Conservation (phyloP, 768 basidiomycete genomes). For the Boletus barrowsii region DNA sequence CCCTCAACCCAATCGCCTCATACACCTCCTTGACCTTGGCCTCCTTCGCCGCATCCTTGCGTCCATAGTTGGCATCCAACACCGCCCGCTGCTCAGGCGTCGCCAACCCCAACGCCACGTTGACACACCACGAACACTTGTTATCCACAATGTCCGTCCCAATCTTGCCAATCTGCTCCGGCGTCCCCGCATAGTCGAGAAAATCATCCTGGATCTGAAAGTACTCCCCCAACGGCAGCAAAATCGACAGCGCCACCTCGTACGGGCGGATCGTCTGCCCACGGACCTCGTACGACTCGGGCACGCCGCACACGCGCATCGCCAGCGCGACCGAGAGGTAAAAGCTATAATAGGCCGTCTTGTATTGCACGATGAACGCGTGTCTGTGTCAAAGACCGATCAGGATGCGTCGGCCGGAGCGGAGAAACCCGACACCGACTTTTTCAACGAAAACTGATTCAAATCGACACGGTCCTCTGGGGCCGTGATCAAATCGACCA, state of each 20-base stretch:
- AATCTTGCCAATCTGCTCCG: conserved; percentile 92
- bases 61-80: conserved; percentile 67
- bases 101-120: conserved; percentile 68
- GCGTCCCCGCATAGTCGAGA: conserved; percentile 87
- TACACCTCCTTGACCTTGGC: conserved; percentile 70
- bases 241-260: conserved; percentile 71
- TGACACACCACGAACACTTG: conserved; percentile 97
- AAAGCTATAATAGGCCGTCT: conserved; percentile 97
- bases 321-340: conserved; percentile 97
- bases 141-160: conserved; percentile 98
- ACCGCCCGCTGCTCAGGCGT: conserved; percentile 53
- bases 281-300: conserved; percentile 42
- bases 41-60: conserved; percentile 46
- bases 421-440: conserved; percentile 21
- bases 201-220: conserved; percentile 99
- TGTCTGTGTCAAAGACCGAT: conserved; percentile 48
- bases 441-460: conserved; percentile 80
- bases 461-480: conserved; percentile 89
- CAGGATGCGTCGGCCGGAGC: no score
- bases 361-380: conserved; percentile 91
- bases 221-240: conserved; percentile 93
- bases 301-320: conserved; percentile 72
- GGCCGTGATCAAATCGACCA: conserved; percentile 94
- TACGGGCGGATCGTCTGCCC: conserved; percentile 55
- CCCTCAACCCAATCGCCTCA: conserved; percentile 61